These are phyloP conservation scores for Solanum tacnaense DNA, from an alignment of 257 asterid genomes.

Conservation along the genomic window DNA sequence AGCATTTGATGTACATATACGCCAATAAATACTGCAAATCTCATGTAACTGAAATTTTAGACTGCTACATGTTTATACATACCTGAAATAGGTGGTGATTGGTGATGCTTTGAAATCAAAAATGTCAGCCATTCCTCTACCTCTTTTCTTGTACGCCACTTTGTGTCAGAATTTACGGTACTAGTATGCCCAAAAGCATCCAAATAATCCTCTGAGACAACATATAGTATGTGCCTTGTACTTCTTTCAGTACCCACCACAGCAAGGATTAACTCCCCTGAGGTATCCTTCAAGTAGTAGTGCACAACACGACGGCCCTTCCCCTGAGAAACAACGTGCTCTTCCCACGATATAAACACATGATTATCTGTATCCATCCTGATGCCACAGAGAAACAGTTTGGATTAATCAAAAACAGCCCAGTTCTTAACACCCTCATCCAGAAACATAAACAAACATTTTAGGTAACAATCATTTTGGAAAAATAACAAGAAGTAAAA, in stretches of 20 bases:
- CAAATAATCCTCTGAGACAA: constrained; percentile 21
- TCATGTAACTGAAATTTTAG: neutral
- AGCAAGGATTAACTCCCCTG: constrained; percentile 21
- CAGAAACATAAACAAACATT: neutral
- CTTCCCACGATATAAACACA: constrained; percentile 25
- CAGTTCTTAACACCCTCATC: neutral
- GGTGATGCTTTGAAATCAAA: constrained; percentile 8
- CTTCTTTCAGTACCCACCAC: constrained; percentile 36
- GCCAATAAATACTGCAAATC: neutral
- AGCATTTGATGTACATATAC: neutral
- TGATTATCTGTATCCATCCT: constrained; percentile 24
- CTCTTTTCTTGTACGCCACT: constrained; percentile 30
- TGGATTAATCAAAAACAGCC: neutral
- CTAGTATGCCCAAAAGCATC: constrained; percentile 21
- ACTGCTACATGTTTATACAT: neutral
- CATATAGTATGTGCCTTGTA: constrained; percentile 21
- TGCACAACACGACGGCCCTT: constrained; percentile 31
- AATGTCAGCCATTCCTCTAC: constrained; percentile 26
- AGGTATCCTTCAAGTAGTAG: constrained; percentile 18
- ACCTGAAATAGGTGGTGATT: constrained; percentile 22
- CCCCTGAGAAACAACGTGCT: neutral
- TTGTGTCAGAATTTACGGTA: constrained; percentile 11
- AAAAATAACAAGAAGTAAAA: neutral
- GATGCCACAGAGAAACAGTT: constrained; percentile 1
- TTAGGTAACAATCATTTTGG: neutral